A percentile compares a stretch with the other conserved stretches of the same genome.
These are phyloP conservation scores for Lentinula aciculospora DNA, from an alignment of 768 basidiomycete species.

Conservation along the genomic window DNA sequence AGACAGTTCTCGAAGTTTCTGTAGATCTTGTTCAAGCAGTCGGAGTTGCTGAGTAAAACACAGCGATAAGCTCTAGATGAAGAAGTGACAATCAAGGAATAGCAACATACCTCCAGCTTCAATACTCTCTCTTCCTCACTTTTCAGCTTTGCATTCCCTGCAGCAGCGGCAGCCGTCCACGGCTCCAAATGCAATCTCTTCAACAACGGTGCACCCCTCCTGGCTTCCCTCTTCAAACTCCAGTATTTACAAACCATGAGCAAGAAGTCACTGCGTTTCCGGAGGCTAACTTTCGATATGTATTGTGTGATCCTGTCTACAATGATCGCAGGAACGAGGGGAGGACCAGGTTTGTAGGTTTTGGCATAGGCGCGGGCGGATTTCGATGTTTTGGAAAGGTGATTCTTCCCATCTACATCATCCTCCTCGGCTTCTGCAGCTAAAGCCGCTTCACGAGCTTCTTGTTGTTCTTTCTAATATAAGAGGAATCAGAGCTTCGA, in stretches of 20 bases:
- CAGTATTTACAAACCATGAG: constrained; percentile 84
- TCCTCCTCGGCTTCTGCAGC: constrained; percentile 43
- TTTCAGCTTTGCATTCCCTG: constrained; percentile 42
- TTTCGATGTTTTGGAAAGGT: constrained; percentile 50
- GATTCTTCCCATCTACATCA: constrained; percentile 30
- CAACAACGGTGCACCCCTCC: constrained; percentile 88
- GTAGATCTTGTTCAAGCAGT: constrained; percentile 71
- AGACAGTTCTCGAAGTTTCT: constrained; percentile 59
- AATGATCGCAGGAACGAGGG: constrained; percentile 82
- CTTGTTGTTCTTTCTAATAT: constrained; percentile 64
- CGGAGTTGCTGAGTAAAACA: constrained; percentile 39
- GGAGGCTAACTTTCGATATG: constrained; percentile 57
- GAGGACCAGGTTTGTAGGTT: constrained; percentile 88
- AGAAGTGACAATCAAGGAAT: neutral
- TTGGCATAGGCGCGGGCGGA: constrained; percentile 88
- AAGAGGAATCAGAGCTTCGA: neutral
- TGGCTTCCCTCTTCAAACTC: constrained; percentile 93
- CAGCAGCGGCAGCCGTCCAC: constrained; percentile 71
- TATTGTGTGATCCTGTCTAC: constrained; percentile 77
- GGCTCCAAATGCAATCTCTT: constrained; percentile 95
- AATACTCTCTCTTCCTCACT: constrained; percentile 78
- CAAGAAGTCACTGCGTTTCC: constrained; percentile 76
- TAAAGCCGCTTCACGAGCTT: constrained; percentile 50
- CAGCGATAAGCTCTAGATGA: neutral
- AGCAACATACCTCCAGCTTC: constrained; percentile 68